Percentiles rank a stretch among this genome's conserved stretches.
Evolutionary conservation across 805 yeast genomes (phyloP).

Genomic region (Isabelozyma gotoi): DNA sequence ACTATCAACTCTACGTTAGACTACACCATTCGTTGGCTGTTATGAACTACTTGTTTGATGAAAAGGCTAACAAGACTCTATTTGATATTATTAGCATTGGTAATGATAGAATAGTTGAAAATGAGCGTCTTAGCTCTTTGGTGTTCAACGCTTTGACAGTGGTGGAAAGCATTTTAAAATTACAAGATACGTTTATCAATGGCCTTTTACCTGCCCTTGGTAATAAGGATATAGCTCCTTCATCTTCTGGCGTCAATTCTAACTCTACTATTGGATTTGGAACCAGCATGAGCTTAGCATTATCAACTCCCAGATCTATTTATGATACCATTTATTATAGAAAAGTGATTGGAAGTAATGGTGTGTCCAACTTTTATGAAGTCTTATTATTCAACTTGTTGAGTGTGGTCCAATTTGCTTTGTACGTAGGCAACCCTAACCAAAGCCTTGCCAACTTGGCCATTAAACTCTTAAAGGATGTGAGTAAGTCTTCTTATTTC

Average conservation of each 20-base stretch:
- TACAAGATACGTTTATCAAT: slow-evolving; percentile 62
- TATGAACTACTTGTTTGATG: slow-evolving; percentile 61
- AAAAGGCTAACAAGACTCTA: slow-evolving; percentile 53
- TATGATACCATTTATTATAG: slow-evolving; percentile 39
- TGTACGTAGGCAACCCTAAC: slow-evolving; percentile 66
- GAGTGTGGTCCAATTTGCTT: slow-evolving; percentile 68
- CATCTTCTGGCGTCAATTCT: slow-evolving; percentile 2
- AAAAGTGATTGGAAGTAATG: slow-evolving; percentile 53
- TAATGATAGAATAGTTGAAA: slow-evolving; percentile 51
- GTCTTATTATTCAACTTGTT: slow-evolving; percentile 71
- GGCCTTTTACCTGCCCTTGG: slow-evolving; percentile 52
- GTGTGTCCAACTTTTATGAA: slow-evolving; percentile 65
- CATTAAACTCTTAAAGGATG: slow-evolving; percentile 49
- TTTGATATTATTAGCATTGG: slow-evolving; percentile 61
- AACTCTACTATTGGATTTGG: slow-evolving; percentile 19
- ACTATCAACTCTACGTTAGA: slow-evolving; percentile 40
- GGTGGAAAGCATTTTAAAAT: slow-evolving; percentile 43
- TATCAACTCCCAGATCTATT: slow-evolving; percentile 18
- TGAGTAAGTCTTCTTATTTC: slow-evolving; percentile 53
- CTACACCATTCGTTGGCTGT: slow-evolving; percentile 70
- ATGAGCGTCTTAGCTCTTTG: slow-evolving; percentile 20
- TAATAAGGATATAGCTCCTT: slow-evolving; percentile 23
- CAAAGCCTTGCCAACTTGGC: slow-evolving; percentile 51
- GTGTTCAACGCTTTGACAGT: slow-evolving; percentile 38
- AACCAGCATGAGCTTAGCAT: slow-evolving; percentile 27